These are phyloP conservation scores for Colletotrichum plurivorum DNA, from an alignment of 2,329 filamentous ascomycete species.

Conservation along the genomic window DNA sequence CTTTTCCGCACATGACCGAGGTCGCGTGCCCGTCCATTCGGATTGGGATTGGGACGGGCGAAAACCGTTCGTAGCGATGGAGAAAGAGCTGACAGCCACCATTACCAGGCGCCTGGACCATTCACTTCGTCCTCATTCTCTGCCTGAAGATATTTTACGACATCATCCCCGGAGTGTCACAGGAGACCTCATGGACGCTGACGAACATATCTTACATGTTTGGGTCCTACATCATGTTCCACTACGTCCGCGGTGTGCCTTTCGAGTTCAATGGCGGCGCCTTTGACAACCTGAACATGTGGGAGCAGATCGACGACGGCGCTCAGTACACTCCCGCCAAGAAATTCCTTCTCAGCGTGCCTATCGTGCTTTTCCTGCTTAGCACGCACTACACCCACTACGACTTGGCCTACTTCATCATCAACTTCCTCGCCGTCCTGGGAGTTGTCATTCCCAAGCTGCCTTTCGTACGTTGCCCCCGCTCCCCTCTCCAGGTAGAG, in stretches of 20 bases:
- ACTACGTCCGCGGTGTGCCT: conserved; percentile 96
- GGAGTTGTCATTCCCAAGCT: conserved; percentile 96
- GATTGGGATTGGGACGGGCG: not conserved
- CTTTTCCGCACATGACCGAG: not conserved
- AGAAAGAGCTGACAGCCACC: conserved; percentile 16
- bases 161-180: conserved; percentile 94
- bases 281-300: conserved; percentile 99
- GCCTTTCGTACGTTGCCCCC: conserved; percentile 80
- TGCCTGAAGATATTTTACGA: conserved; percentile 97
- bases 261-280: conserved; percentile 99
- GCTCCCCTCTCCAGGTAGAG: not conserved
- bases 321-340: conserved; percentile 99
- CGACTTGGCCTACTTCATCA: conserved; percentile 95
- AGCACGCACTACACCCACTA: conserved; percentile 99
- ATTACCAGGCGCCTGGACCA: conserved; percentile 90
- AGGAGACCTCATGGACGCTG: conserved; percentile 98
- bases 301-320: conserved; percentile 99
- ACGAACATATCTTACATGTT: conserved; percentile 99
- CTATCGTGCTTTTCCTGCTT: conserved; percentile 92
- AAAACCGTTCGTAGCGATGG: not conserved
- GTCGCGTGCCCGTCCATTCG: conserved; percentile 15
- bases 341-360: conserved; percentile 96
- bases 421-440: conserved; percentile 94
- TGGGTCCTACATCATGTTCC: conserved; percentile 99
- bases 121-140: conserved; percentile 93